Conservation (phyloP, 768 basidiomycete genomes). For the Russula sp. region DNA sequence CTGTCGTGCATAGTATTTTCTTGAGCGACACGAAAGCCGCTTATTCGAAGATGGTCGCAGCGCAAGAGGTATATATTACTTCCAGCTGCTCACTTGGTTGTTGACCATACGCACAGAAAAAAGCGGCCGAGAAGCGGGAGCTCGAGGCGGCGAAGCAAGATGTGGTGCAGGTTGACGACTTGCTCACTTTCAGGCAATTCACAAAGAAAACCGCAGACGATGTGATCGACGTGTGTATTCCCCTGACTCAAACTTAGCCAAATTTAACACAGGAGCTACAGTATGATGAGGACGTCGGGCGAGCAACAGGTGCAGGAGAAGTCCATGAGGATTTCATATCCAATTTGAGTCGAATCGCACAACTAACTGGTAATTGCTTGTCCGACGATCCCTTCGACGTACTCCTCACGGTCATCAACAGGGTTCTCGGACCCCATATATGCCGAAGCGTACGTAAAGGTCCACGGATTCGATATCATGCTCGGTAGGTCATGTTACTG, state of each 20-base stretch:
- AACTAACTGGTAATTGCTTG: conserved; percentile 66
- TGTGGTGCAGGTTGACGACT: conserved; percentile 88
- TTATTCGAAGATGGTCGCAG: conserved; percentile 91
- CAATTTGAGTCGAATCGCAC: conserved; percentile 86
- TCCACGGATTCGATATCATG: conserved; percentile 95
- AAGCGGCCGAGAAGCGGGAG: conserved; percentile 85
- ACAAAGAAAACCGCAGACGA: conserved; percentile 85
- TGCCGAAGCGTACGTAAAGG: conserved; percentile 95
- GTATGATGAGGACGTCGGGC: conserved; percentile 84
- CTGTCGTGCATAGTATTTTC: conserved; percentile 61
- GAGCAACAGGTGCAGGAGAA: conserved; percentile 82
- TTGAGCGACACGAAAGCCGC: conserved; percentile 84
- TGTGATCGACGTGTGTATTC: conserved; percentile 50
- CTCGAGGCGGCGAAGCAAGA: conserved; percentile 60
- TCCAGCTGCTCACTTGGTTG: background rate
- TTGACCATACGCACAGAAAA: conserved; percentile 46
- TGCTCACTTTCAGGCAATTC: conserved; percentile 90
- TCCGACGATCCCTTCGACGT: background rate
- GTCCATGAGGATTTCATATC: conserved; percentile 90
- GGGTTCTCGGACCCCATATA: conserved; percentile 99
- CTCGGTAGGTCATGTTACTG: conserved; percentile 47
- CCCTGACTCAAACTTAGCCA: background rate
- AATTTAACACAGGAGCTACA: conserved; percentile 27
- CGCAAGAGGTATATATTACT: conserved; percentile 65
- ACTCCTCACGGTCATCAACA: conserved; percentile 23